Evolutionary conservation across 129 eudicot genomes (phyloP).

Genomic region (Logfia minima): DNA sequence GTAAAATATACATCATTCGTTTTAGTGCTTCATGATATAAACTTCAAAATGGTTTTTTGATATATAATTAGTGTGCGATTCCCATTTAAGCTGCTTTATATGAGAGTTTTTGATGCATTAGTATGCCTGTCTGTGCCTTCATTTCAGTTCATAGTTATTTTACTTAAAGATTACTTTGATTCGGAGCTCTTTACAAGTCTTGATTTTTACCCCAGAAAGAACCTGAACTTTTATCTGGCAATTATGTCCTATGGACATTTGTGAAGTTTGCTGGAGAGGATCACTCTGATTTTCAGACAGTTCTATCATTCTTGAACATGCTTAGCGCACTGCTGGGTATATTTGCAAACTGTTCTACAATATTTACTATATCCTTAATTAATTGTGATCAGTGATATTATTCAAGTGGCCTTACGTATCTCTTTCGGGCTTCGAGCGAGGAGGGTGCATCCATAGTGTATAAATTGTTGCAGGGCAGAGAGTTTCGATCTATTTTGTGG

Average conservation of each 20-base stretch:
- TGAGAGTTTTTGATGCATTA: no score
- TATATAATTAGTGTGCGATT: not conserved
- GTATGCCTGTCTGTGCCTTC: not conserved
- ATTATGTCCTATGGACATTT: constrained; percentile 94
- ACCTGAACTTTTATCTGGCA: constrained; percentile 85
- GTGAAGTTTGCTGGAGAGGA: constrained; percentile 93
- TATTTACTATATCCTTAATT: not conserved
- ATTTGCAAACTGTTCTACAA: not conserved
- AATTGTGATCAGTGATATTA: constrained; percentile 8
- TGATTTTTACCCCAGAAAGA: constrained; percentile 59
- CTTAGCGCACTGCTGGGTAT: constrained; percentile 76
- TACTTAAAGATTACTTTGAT: not conserved
- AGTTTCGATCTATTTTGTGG: constrained; percentile 82
- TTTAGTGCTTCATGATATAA: no score
- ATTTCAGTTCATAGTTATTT: not conserved
- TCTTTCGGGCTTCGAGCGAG: constrained; percentile 70
- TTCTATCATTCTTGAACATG: constrained; percentile 91
- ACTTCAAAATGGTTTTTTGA: no score
- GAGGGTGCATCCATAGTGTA: constrained; percentile 87
- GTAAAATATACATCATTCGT: no score
- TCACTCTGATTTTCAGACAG: constrained; percentile 86
- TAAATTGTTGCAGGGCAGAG: constrained; percentile 69
- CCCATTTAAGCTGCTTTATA: not conserved
- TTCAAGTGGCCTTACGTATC: constrained; percentile 2
- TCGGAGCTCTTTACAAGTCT: constrained; percentile 10